Evolutionary conservation across 495 filamentous ascomycete genomes (phyloP).

Genomic region (Xylaria venustula): DNA sequence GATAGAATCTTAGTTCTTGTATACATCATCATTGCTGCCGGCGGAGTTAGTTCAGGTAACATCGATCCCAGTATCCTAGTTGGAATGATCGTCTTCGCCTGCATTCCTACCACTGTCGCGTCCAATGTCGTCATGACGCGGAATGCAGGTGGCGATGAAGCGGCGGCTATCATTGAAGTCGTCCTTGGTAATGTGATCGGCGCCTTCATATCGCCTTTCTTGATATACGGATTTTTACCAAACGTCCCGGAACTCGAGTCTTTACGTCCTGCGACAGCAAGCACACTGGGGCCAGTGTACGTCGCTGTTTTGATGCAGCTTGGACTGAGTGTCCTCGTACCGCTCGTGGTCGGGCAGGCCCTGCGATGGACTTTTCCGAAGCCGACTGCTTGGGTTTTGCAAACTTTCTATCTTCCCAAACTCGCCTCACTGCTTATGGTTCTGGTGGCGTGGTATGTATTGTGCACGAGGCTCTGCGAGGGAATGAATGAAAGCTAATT

Average conservation of each 20-base stretch:
- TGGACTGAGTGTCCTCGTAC: conserved; percentile 49
- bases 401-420: conserved; percentile 46
- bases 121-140: conserved; percentile 60
- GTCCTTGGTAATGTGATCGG: conserved; percentile 55
- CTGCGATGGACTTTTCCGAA: conserved; percentile 50
- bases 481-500: background rate
- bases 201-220: conserved; percentile 50
- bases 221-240: conserved; percentile 52
- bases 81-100: conserved; percentile 54
- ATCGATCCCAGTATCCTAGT: conserved; percentile 52
- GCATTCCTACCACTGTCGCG: conserved; percentile 58
- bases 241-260: conserved; percentile 40
- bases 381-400: conserved; percentile 37
- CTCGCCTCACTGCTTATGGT: conserved; percentile 46
- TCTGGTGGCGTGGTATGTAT: conserved; percentile 47
- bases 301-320: conserved; percentile 52
- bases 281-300: conserved; percentile 49
- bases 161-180: conserved; percentile 54
- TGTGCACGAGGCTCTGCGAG: conserved; percentile 19
- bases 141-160: conserved; percentile 54
- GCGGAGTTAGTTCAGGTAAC: conserved; percentile 32
- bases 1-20: conserved; percentile 41
- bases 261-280: conserved; percentile 43
- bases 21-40: conserved; percentile 47
- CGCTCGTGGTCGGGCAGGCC: conserved; percentile 48